Base-by-base conservation (phyloP, 73 alveolate genomes). In the Paramecium primaurelia region DNA sequence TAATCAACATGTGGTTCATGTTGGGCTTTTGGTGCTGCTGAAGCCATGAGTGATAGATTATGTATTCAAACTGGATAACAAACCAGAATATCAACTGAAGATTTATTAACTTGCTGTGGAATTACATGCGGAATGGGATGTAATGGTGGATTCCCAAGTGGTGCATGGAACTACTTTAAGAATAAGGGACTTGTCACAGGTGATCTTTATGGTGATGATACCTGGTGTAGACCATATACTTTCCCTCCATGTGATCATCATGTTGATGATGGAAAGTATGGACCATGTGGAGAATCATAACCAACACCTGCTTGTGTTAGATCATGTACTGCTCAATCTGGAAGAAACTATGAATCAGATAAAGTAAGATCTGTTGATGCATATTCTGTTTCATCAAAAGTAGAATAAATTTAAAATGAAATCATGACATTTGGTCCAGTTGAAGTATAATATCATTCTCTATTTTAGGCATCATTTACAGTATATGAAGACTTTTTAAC, bases 11-110 rank as follows among this genome's bases (percentile, higher is more conserved):
- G 99, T 91, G 99, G 99, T 25, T 98, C 99, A 32, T 98, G 99
- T 95, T 98, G 99, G 99, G 99, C 99, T 45, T 97, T 98, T 88
- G 99, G 98, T 9, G 97, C 99, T 30, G 96, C 97, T 20, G 99
- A 97, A 80, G 96, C 99, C 11, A 91, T 98, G 93, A 95, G 98
- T 80, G 99, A 98, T 95, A 97, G 99, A 95, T 91, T 93, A 73
- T 97, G 99, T 92, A 98, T 98, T 64, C 93, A 92, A 12, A 59
- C 96, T 30, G 93, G 93, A 10, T 18, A 64, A 10, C 22, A 88
- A 42, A 88, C 77, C n/a, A 88, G 93, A 68, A 71, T 88, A 2
- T 88, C 93, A 34, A 38, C 89, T 4, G 86, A 88, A 68, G 86
- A 88, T 37, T 64, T 88, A 44, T 47, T 88, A 11, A 60, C 90